Conservation (phyloP, 768 basidiomycete genomes). For the Lentinula sp. region DNA sequence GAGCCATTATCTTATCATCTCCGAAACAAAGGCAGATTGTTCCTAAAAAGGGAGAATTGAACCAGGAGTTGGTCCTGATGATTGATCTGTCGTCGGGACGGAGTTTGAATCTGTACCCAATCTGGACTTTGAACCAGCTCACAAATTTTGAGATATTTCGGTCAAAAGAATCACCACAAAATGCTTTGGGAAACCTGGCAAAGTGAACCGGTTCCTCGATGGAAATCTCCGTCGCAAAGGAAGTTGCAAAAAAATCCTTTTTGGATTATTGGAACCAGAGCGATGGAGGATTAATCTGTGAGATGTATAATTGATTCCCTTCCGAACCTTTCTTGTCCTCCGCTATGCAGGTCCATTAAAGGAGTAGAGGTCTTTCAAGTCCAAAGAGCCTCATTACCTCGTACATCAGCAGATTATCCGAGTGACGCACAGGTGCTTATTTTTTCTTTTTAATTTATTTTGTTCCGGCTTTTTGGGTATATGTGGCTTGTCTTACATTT, state of each 20-base stretch:
- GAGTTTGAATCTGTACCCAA: conserved; percentile 2
- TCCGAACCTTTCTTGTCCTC: neutral
- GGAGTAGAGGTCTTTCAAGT: neutral
- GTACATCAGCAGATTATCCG: neutral
- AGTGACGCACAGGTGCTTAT: neutral
- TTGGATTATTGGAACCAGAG: neutral
- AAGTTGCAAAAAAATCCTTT: neutral
- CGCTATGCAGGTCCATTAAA: neutral
- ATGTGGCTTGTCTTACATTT: neutral
- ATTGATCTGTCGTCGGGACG: conserved; percentile 1
- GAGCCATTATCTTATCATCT: neutral
- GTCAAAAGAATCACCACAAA: neutral
- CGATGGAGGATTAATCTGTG: conserved; percentile 1
- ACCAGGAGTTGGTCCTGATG: neutral
- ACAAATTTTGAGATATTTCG: neutral
- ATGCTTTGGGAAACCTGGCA: neutral
- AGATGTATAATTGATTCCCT: neutral
- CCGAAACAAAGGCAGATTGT: neutral
- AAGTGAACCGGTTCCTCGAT: neutral
- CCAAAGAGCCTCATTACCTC: neutral
- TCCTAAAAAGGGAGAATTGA: neutral
- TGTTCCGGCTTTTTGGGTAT: neutral
- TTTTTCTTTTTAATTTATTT: neutral
- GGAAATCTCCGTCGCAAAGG: neutral
- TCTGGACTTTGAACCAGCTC: neutral